Evolutionary conservation across 2,329 filamentous ascomycete genomes (phyloP), one percentile per base, ranked within the genome.

Genomic region (Ascochyta rabiei): DNA sequence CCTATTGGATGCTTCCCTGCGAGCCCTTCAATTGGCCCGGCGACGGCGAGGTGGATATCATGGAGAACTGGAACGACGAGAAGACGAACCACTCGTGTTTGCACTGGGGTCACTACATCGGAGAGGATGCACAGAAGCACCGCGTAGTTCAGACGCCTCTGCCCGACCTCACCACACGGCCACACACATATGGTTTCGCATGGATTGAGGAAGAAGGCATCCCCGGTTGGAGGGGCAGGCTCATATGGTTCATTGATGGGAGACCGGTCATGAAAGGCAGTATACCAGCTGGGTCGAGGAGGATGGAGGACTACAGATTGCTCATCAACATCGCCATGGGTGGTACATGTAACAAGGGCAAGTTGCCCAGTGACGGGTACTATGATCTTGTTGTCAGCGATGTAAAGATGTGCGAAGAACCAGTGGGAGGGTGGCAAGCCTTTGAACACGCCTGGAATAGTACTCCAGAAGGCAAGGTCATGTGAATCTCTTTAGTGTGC

Each of bases 251-350:
- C 63, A 81, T 86, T 48, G 83, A 86, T 60, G 82, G 82, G 0
- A 68, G 73, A 30, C 76, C 82, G 0, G 81, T 86, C 1, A 86
- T 86, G 84, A 85, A 81, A 70, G 82, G 77, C 0, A 62, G 69
- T 2, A 81, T 84, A 21, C 84, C 84, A 0, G 61, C 66, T 1
- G 82, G 83, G 0, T 85, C 81, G 2, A 73, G 84, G 12, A 76
- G 80, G 6, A 77, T 86, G 71, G 79, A 81, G 50, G 84, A 86
- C 23, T 86, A 80, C 72, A 79, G 79, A 16, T 72, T 86, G 8
- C 70, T 86, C 55, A 77, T 86, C 16, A 86, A 86, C 53, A 77
- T 86, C n/a, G 84, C 84, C 1, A 85, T 86, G 81, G 84, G 84
- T 0, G 84, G 84, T 0, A 85, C 82, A 54, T 84, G 86, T 5